Base-by-base conservation (phyloP, 257 asterid genomes). In the Nicotiana paniculata region DNA sequence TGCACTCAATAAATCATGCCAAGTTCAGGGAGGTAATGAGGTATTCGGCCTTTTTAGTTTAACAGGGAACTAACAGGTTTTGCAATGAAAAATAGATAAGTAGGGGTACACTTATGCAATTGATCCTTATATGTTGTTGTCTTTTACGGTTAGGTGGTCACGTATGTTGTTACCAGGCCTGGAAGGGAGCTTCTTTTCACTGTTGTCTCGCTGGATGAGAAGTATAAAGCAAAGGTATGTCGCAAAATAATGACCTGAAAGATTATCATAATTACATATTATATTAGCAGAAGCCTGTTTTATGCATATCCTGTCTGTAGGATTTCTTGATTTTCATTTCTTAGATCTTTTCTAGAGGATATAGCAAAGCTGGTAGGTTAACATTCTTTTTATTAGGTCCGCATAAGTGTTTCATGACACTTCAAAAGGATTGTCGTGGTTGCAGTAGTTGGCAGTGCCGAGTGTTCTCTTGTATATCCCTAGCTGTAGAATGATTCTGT, bases 151-250 rank as follows among this genome's bases (percentile, higher is more conserved):
- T 92, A 96, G 98, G 97, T 96, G 86, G 93, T 92, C 66, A 92
- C 88, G 9, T 93, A 94, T 55, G 99, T 96, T 28, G 91, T 96
- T 62, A 89, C 99, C 75, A 88, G 99, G 91, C 97, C 99, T 68
- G 99, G 95, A 82, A 89, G 99, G 81, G 98, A 96, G 90, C 92
- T 96, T 33, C 97, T 94, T 68, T 96, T 94, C 80, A 96, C 98
- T 17, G 99, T 96, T 63, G 95, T 94, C 80, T 87, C 97, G 15
- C 95, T 92, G 85, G 99, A 96, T 35, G 99, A 96, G 92, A 96
- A 96, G 90, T 96, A 96, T 87, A 96, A 96, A 86, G 99, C 99
- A 32, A 96, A 96, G 98, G 97, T 95, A 61, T 48, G 87, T 69
- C 64, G 28, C 77, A 12, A 48, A 76, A 32, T 12, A 77, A 12